These are phyloP conservation scores for Leccinum arenicola DNA, from an alignment of 768 basidiomycete genomes.

Conservation along the genomic window DNA sequence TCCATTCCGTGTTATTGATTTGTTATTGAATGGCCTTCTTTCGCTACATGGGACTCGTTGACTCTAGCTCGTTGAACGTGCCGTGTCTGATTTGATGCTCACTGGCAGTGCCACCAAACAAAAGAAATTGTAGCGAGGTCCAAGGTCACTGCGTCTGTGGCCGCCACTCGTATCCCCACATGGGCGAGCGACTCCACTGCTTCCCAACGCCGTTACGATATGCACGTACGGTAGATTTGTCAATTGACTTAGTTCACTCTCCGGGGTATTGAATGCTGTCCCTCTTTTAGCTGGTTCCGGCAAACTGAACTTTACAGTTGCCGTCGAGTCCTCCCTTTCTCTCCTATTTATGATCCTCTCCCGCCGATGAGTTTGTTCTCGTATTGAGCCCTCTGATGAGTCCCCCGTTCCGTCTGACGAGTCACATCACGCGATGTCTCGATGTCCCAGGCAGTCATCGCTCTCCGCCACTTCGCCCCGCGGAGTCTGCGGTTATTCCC, in stretches of 20 bases:
- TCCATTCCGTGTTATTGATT: conserved; percentile 4
- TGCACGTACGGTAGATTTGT: background rate
- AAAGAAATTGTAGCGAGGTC: background rate
- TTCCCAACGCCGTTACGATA: conserved; percentile 7
- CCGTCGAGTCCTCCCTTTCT: conserved; percentile 16
- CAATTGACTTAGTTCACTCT: background rate
- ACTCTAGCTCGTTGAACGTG: background rate
- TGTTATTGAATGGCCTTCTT: background rate
- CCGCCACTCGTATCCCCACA: conserved; percentile 14
- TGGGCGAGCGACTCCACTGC: conserved; percentile 1
- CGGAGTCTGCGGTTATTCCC: conserved; percentile 4
- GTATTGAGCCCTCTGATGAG: conserved; percentile 17
- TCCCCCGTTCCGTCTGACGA: conserved; percentile 1
- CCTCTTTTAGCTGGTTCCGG: conserved; percentile 22
- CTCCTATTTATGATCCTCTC: conserved; percentile 26
- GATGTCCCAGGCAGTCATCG: background rate
- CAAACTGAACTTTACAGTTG: conserved; percentile 12
- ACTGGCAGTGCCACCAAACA: background rate
- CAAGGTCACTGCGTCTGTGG: background rate
- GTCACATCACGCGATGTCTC: conserved; percentile 4
- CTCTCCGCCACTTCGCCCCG: background rate
- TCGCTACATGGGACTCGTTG: background rate
- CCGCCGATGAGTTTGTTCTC: background rate
- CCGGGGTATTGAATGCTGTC: background rate
- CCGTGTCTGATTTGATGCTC: background rate